Evolutionary conservation across 2,329 filamentous ascomycete genomes (phyloP), one percentile per base, ranked within the genome.

Genomic region (Sclerotinia nivalis): DNA sequence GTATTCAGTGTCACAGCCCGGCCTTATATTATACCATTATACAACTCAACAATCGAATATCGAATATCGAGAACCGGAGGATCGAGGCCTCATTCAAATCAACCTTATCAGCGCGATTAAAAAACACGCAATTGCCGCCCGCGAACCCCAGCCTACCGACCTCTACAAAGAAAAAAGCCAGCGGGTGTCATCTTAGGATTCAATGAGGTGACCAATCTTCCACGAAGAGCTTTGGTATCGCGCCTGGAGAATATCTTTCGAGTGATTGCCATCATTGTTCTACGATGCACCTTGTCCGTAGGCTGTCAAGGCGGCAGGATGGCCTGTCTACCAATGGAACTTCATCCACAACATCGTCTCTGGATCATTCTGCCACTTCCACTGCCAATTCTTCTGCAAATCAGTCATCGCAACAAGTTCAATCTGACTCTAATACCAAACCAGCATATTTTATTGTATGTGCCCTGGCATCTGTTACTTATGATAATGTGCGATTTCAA

Each of bases 201-300:
- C 60, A 45, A 69, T 69, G 66, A 69, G 58, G 31, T 62, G 61
- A 64, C 67, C 58, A 69, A 69, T 65, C 45, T 55, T 69, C 22
- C 61, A 47, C 40, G 28, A 54, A 55, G 40, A 69, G 28, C 67
- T 45, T 64, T 55, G 45, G 58, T 65, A 40, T 55, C 47, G 49
- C 58, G 40, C 47, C 59, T 45, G 37, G 58, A 52, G 56, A 55
- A 54, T 22, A 47, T 34, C 45, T 47, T 65, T 45, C 18, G 54
- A 54, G 22, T 25, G 25, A 56, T 69, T 56, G 49, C 40, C n/a
- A 55, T 22, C 22, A 56, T 64, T 69, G 59, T 54, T 69, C 67
- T 31, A 69, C 59, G 28, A 69, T 69, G 67, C 31, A 37, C 43
- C 37, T 13, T 43, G 50, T 65, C 61, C 67, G 28, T 45, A 22